phyloP scores from a whole-genome alignment of 140 eudicot genomes.

The Artemisia princeps region DNA sequence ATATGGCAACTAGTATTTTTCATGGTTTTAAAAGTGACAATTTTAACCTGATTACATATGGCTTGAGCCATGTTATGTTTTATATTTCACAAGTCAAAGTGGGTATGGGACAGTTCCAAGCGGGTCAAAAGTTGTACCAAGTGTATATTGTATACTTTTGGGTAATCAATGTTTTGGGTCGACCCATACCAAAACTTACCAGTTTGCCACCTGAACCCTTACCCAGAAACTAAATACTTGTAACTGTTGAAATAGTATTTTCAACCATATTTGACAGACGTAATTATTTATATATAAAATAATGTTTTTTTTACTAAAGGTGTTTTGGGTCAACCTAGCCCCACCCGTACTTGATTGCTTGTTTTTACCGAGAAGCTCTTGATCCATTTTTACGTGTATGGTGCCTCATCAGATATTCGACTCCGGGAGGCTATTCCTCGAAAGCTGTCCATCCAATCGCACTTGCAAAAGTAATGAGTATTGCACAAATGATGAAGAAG shows the following conservation, averaged over 20 bases:
- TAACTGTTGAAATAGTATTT: not conserved
- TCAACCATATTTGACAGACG: not conserved
- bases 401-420: constrained; percentile 55
- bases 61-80: not conserved
- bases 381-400: constrained; percentile 7
- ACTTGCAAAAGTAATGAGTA: constrained; percentile 91
- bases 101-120: not conserved
- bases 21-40: not conserved
- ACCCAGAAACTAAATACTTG: not conserved
- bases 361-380: not conserved
- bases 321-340: not conserved
- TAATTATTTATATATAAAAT: not conserved
- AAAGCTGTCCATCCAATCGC: constrained; percentile 99
- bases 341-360: not conserved
- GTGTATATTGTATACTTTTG: not conserved
- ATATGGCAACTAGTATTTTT: not conserved
- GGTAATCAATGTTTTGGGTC: no score
- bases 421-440: constrained; percentile 94
- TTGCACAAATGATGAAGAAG: constrained; percentile 90
- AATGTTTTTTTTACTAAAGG: not conserved
- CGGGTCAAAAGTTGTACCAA: not conserved
- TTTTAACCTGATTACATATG: no score
- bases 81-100: not conserved
- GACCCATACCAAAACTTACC: no score
- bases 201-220: not conserved